Base-by-base conservation (phyloP, 2,329 filamentous ascomycete genomes). In the Tolypocladium tundrense region DNA sequence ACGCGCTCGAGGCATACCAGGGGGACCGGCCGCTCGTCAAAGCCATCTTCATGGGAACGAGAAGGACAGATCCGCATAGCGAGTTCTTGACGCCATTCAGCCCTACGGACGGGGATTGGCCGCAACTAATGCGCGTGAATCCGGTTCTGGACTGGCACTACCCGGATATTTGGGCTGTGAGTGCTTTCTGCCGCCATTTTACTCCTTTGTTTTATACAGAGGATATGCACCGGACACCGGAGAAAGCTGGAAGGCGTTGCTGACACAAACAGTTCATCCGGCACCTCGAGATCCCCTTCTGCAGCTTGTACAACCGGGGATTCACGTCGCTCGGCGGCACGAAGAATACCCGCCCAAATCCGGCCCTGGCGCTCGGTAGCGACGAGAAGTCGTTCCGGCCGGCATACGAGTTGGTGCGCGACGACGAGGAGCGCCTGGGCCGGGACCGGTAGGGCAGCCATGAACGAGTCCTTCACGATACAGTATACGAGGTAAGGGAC, bases 81-180 rank as follows among this genome's bases (percentile, higher is more conserved):
- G 86, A 85, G 64, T 77, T 80, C 19, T 72, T 99, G 66, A 88
- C 82, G 43, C 85, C 89, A 72, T 97, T 97, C 69, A 90, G 96
- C 69, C 82, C 81, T 55, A 99, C 94, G 5, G 94, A 97, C 72
- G 78, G 82, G 41, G 91, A 88, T 2, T 99, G 94, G 94, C 94
- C 94, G 41, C 76, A 80, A 50, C 96, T 97, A 68, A 92, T 97
- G 86, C 84, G 94, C 59, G 81, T 97, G 60, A 91, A 99, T 72
- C 93, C 94, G 0, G 89, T 99, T 11, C 92, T 99, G 68, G 94
- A 99, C 73, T 99, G 94, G 94, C 90, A 94, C 71, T 96, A 97
- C 72, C 83, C 85, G 13, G 93, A 97, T 71, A 93, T 97, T 57
- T 97, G 94, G 94, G 84, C 86, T 21, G 91, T 95, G 68, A 78